phyloP scores from a whole-genome alignment of 441 rosid species.

The Eruca vesicaria region DNA sequence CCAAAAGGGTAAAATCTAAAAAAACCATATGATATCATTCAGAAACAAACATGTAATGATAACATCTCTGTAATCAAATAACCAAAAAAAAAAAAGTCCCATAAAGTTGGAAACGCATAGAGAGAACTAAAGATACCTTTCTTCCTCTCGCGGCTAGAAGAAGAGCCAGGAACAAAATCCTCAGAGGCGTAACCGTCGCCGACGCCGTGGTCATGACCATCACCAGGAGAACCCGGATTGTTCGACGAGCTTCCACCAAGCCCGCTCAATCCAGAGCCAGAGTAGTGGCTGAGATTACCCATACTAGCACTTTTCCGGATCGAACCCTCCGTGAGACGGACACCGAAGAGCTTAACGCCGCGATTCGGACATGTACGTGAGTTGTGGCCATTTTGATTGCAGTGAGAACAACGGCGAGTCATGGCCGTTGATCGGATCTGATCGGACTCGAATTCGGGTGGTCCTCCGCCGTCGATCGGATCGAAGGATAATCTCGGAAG shows the following conservation, averaged over 20 bases:
- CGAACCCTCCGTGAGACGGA: slow-evolving; percentile 64
- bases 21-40: background rate
- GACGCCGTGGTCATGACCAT: slow-evolving; percentile 32
- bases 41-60: background rate
- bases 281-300: slow-evolving; percentile 66
- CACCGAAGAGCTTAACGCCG: slow-evolving; percentile 72
- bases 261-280: slow-evolving; percentile 43
- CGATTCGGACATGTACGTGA: slow-evolving; percentile 74
- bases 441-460: slow-evolving; percentile 6
- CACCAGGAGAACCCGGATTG: slow-evolving; percentile 71
- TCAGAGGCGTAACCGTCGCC: slow-evolving; percentile 77
- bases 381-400: slow-evolving; percentile 80
- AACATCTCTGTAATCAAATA: background rate
- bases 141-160: slow-evolving; percentile 71
- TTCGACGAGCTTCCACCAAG: slow-evolving; percentile 41
- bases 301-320: slow-evolving; percentile 75
- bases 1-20: background rate
- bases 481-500: slow-evolving; percentile 17
- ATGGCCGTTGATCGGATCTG: slow-evolving; percentile 38
- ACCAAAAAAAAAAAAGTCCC: background rate
- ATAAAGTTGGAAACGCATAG: background rate
- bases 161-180: slow-evolving; percentile 68
- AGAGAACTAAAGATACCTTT: slow-evolving; percentile 42
- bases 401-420: slow-evolving; percentile 81
- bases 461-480: slow-evolving; percentile 19